Conservation (phyloP, 768 basidiomycete species). For the Lentinula sp. region DNA sequence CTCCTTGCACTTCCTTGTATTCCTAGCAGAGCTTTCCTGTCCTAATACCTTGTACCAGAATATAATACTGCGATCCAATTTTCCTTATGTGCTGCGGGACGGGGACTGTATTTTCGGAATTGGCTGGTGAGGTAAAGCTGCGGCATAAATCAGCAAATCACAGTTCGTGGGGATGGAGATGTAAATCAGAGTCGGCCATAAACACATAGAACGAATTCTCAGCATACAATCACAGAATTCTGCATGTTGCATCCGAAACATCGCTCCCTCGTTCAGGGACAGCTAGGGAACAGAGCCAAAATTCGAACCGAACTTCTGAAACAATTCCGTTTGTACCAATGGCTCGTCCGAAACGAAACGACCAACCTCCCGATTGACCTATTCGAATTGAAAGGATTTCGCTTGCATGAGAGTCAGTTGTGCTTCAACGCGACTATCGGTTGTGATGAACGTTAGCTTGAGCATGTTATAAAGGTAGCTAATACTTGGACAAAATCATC, state of each 20-base stretch:
- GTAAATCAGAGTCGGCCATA: no score
- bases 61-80: no score
- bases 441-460: no score
- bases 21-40: no score
- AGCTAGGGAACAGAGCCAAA: not conserved
- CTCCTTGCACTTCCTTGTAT: no score
- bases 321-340: not conserved
- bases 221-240: not conserved
- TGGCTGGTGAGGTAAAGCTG: no score
- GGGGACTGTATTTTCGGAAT: no score
- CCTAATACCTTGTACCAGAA: no score
- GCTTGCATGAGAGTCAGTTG: not conserved
- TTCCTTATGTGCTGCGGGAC: no score
- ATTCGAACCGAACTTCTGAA: not conserved
- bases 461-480: not conserved
- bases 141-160: no score
- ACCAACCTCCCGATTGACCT: not conserved
- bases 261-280: slow-evolving; percentile 1
- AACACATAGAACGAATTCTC: not conserved
- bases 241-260: not conserved
- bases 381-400: not conserved
- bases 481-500: not conserved
- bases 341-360: not conserved
- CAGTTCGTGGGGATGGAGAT: no score
- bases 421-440: not conserved